These are phyloP conservation scores for Epicoccum sorghinum DNA, from an alignment of 2,329 filamentous ascomycete genomes.

Conservation along the genomic window DNA sequence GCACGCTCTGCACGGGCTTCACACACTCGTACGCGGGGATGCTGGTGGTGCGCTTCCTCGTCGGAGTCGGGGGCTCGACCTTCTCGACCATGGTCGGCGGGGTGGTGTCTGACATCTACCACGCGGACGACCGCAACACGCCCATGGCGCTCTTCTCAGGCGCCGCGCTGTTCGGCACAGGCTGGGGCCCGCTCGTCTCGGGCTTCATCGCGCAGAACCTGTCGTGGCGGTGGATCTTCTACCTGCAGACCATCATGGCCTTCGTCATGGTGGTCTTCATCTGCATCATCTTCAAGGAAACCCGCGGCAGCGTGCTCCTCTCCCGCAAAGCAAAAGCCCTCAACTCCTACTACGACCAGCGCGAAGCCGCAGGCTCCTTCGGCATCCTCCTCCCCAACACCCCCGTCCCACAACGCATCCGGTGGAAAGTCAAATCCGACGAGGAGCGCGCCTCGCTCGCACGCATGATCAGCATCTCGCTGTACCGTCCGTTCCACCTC, in stretches of 20 bases:
- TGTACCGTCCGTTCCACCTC: conserved; percentile 79
- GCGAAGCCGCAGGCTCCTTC: conserved; percentile 69
- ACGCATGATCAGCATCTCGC: conserved; percentile 74
- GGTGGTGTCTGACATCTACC: conserved; percentile 85
- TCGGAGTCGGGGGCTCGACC: conserved; percentile 75
- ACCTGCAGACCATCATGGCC: conserved; percentile 77
- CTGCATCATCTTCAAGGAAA: conserved; percentile 77
- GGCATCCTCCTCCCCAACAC: conserved; percentile 54
- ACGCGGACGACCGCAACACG: conserved; percentile 77
- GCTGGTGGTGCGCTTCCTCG: conserved; percentile 75
- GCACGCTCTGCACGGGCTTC: conserved; percentile 75
- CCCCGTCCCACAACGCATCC: conserved; percentile 60
- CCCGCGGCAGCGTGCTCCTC: conserved; percentile 78
- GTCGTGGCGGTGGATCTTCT: conserved; percentile 87
- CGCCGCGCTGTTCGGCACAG: conserved; percentile 77
- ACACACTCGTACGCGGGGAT: conserved; percentile 74
- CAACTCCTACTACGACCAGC: conserved; percentile 78
- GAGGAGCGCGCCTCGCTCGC: conserved; percentile 72
- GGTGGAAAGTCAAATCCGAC: conserved; percentile 81
- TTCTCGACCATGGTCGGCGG: conserved; percentile 94
- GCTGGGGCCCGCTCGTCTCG: conserved; percentile 74
- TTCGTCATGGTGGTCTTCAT: conserved; percentile 69
- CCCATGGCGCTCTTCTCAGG: conserved; percentile 92
- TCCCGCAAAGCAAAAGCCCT: conserved; percentile 74
- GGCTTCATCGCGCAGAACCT: conserved; percentile 71